Percentiles rank a stretch among this genome's conserved stretches.
These are phyloP conservation scores for Lactarius sp. DNA, from an alignment of 768 basidiomycete species.

Conservation along the genomic window DNA sequence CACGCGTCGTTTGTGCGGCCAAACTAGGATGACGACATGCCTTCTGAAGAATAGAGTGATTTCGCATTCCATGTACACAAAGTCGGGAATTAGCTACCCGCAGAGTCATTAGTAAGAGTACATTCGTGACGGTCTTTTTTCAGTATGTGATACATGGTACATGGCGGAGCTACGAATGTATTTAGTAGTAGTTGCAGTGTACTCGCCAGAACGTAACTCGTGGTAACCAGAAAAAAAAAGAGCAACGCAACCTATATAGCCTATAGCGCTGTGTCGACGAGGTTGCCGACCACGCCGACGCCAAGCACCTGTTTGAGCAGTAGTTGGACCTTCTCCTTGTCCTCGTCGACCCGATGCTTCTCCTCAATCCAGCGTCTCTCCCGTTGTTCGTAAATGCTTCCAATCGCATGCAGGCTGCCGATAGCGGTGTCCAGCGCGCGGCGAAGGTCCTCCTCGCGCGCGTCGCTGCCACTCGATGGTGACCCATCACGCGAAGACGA, in stretches of 20 bases:
- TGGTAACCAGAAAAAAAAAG: neutral
- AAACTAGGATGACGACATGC: neutral
- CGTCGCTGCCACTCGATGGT: slow-evolving; percentile 44
- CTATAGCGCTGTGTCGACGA: slow-evolving; percentile 13
- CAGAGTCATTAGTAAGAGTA: slow-evolving; percentile 4
- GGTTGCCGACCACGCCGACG: slow-evolving; percentile 20
- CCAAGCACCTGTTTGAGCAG: slow-evolving; percentile 60
- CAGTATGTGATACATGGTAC: neutral
- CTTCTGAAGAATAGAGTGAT: neutral
- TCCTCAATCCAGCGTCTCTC: slow-evolving; percentile 69
- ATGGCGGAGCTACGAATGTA: neutral
- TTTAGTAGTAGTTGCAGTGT: neutral
- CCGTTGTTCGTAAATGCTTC: slow-evolving; percentile 61
- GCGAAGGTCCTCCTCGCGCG: slow-evolving; percentile 57
- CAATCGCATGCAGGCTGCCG: slow-evolving; percentile 58
- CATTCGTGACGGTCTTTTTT: slow-evolving; percentile 15
- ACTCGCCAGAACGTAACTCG: neutral
- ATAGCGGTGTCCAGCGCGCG: slow-evolving; percentile 64
- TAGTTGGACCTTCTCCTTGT: slow-evolving; percentile 62
- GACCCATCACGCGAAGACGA: slow-evolving; percentile 50
- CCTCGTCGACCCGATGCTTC: slow-evolving; percentile 58
- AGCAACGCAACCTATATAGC: neutral
- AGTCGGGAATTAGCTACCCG: neutral
- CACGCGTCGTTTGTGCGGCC: neutral
- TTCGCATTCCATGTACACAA: neutral